Evolutionary conservation across 78 protist genomes (phyloP).

Genomic region (Creolimax fragrantissima): DNA sequence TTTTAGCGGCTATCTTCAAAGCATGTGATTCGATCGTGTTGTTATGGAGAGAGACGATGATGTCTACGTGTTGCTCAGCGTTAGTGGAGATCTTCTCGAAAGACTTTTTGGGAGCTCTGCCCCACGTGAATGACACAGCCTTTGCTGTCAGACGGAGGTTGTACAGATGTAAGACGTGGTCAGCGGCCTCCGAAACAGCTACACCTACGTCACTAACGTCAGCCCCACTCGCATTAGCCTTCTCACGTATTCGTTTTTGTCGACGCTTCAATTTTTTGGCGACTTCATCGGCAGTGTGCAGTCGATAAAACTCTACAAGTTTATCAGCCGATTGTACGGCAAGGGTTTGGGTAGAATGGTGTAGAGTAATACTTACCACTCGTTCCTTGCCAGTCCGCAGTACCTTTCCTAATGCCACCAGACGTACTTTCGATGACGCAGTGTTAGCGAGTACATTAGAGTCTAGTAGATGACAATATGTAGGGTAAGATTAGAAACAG

Average conservation of each 20-base stretch:
- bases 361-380: neutral
- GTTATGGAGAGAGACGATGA: conserved; percentile 1
- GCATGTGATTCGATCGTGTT: conserved; percentile 46
- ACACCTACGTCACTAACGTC: neutral
- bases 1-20: neutral
- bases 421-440: neutral
- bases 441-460: neutral
- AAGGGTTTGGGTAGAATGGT: neutral
- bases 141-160: neutral
- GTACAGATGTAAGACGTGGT: neutral
- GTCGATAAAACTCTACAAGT: neutral
- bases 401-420: neutral
- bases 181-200: neutral
- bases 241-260: neutral
- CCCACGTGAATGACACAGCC: neutral
- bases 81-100: neutral
- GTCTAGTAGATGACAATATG: too few relatives aligned
- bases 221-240: neutral
- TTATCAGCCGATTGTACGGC: neutral
- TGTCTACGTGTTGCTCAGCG: neutral
- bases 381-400: neutral
- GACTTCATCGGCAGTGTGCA: neutral
- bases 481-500: too few relatives aligned
- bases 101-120: neutral
- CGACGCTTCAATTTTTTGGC: neutral